phyloP scores from a whole-genome alignment of 179 eudicot genomes.

The Heliamphora pulchella region DNA sequence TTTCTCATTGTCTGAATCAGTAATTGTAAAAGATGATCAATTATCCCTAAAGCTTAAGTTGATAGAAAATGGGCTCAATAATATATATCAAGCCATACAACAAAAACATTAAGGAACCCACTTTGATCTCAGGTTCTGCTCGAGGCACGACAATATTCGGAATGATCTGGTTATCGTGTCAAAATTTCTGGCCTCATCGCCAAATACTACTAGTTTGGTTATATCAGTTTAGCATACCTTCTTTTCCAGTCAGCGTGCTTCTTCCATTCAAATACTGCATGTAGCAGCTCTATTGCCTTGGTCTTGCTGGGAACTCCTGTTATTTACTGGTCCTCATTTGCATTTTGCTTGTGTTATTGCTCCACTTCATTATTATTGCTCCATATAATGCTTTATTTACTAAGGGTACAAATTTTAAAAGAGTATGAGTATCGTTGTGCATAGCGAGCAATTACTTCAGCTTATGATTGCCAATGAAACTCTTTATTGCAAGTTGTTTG shows the following conservation, averaged over 20 bases:
- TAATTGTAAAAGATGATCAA: too few relatives aligned
- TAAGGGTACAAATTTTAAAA: not conserved
- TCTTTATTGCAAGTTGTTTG: not conserved
- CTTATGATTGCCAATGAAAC: not conserved
- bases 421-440: not conserved
- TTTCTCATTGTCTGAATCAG: too few relatives aligned
- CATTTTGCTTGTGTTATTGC: not conserved
- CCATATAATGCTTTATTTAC: not conserved
- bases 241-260: not conserved
- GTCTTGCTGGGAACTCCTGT: not conserved
- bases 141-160: too few relatives aligned
- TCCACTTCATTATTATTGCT: not conserved
- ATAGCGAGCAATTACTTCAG: not conserved
- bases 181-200: not conserved
- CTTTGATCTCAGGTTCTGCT: too few relatives aligned
- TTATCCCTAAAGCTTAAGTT: too few relatives aligned
- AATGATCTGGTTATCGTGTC: too few relatives aligned
- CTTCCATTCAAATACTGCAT: not conserved
- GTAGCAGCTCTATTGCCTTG: not conserved
- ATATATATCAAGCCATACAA: too few relatives aligned
- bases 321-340: not conserved
- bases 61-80: too few relatives aligned
- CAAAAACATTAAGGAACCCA: too few relatives aligned
- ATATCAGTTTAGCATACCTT: not conserved
- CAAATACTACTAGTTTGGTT: not conserved